Conservation (phyloP, 2,329 filamentous ascomycete genomes). For the Penicillium sp. region DNA sequence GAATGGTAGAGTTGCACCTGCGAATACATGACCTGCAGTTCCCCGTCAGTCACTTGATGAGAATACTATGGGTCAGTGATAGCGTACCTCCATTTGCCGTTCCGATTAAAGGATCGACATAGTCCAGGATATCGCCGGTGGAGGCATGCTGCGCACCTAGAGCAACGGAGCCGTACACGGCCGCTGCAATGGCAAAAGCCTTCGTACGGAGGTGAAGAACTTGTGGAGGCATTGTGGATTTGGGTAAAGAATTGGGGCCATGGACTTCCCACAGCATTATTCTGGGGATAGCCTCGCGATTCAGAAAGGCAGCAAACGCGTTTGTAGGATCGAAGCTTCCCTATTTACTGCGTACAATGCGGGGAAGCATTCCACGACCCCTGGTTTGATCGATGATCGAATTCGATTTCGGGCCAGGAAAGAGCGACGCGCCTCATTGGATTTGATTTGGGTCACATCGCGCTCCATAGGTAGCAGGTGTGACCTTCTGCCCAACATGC, state of each 20-base stretch:
- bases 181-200: conserved; percentile 4
- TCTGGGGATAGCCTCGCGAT: not conserved
- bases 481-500: not conserved
- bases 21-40: conserved; percentile 50
- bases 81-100: conserved; percentile 46
- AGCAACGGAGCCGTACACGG: conserved; percentile 9
- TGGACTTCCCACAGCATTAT: not conserved
- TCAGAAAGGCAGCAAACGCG: not conserved
- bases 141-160: conserved; percentile 1
- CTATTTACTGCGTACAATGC: conserved; percentile 17
- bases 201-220: not conserved
- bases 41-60: not conserved
- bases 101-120: conserved; percentile 52
- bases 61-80: not conserved
- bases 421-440: not conserved
- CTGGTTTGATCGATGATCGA: conserved; percentile 4
- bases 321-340: conserved; percentile 1
- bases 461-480: not conserved
- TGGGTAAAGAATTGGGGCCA: not conserved
- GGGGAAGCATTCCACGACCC: conserved; percentile 17
- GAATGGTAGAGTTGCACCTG: conserved; percentile 53
- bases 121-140: conserved; percentile 34
- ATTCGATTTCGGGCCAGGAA: not conserved
- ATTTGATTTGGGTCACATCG: not conserved
- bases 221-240: conserved; percentile 8